Evolutionary conservation across 2,329 filamentous ascomycete genomes (phyloP).

Genomic region (Neonectria hederae): DNA sequence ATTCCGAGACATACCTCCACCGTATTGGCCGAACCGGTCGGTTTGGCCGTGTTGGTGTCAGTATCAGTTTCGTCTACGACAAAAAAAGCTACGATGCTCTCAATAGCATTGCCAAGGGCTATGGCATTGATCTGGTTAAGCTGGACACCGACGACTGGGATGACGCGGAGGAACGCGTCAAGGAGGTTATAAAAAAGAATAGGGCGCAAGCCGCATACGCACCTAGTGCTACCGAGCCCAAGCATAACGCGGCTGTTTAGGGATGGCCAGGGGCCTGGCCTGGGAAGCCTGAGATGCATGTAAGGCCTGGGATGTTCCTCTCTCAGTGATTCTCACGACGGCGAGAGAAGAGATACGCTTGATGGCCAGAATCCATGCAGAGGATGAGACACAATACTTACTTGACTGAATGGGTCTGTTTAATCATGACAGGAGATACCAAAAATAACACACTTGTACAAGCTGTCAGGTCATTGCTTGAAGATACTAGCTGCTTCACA

Average conservation of each 20-base stretch:
- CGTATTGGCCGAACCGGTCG: conserved; percentile 96
- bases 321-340: neutral
- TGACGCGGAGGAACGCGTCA: conserved; percentile 82
- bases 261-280: conserved; percentile 31
- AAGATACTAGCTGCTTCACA: neutral
- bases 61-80: conserved; percentile 93
- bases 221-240: conserved; percentile 55
- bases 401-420: conserved; percentile 6
- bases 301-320: neutral
- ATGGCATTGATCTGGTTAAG: conserved; percentile 81
- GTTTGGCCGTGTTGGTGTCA: conserved; percentile 95
- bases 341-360: neutral
- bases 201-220: conserved; percentile 65
- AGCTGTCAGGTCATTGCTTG: neutral
- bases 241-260: conserved; percentile 45
- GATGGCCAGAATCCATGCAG: neutral
- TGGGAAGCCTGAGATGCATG: conserved; percentile 4
- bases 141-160: conserved; percentile 93
- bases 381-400: neutral
- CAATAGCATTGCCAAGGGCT: conserved; percentile 80
- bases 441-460: conserved; percentile 7
- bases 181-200: conserved; percentile 80
- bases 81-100: conserved; percentile 82
- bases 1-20: conserved; percentile 96
- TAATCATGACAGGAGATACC: conserved; percentile 23